Conservation (phyloP, 768 basidiomycete genomes). For the Artomyces pyxidatus region DNA sequence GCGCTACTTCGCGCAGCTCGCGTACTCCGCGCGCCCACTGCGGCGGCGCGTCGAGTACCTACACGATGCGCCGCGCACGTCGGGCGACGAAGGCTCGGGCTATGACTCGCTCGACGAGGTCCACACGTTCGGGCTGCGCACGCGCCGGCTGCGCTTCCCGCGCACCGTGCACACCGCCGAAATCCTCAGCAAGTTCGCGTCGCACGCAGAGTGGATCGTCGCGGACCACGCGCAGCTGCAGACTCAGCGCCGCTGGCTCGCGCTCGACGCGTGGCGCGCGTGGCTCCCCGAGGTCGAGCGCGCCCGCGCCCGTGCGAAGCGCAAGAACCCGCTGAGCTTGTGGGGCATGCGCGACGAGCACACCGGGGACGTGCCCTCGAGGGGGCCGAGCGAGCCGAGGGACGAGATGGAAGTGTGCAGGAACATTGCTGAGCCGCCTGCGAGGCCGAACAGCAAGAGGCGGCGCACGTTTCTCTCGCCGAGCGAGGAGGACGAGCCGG, state of each 20-base stretch:
- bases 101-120: background rate
- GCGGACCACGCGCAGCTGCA: constrained; percentile 32
- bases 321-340: background rate
- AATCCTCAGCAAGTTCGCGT: constrained; percentile 41
- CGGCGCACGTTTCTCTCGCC: too few species aligned
- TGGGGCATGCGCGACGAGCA: background rate
- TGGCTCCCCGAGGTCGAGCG: background rate
- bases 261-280: background rate
- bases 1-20: constrained; percentile 29
- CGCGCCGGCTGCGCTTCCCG: constrained; percentile 30
- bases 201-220: constrained; percentile 52
- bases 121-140: constrained; percentile 12
- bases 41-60: constrained; percentile 31
- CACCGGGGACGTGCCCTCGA: too few species aligned
- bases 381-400: too few species aligned
- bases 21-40: constrained; percentile 18
- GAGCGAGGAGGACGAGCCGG: too few species aligned
- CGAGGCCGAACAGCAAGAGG: too few species aligned
- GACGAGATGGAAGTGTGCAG: too few species aligned
- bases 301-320: constrained; percentile 2
- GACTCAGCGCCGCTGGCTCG: background rate
- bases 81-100: constrained; percentile 5
- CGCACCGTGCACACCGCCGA: constrained; percentile 44
- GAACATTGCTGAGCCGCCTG: too few species aligned
- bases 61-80: constrained; percentile 10